Evolutionary conservation across 768 basidiomycete species (phyloP).

Genomic region (Cystobasidium onofrii): DNA sequence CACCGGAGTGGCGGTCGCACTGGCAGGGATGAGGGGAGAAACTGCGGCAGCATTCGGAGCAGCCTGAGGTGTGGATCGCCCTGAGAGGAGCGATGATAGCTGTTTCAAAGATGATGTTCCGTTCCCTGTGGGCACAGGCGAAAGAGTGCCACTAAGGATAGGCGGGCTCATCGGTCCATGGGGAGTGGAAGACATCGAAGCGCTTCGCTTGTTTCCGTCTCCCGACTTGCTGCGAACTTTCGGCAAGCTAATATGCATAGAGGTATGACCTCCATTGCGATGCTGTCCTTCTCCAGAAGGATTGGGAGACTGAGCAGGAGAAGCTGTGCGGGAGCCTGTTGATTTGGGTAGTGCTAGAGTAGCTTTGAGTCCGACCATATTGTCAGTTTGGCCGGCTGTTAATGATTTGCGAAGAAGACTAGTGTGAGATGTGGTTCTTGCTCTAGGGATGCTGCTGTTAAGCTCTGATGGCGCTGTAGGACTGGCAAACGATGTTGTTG

Average conservation of each 20-base stretch:
- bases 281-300: constrained; percentile 16
- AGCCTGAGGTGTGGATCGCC: background rate
- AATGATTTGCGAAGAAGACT: background rate
- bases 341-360: constrained; percentile 18
- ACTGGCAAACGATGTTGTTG: background rate
- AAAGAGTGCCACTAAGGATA: background rate
- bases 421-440: background rate
- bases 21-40: background rate
- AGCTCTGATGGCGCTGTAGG: background rate
- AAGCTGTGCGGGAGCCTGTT: background rate
- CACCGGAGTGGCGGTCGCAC: background rate
- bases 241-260: constrained; percentile 11
- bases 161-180: background rate
- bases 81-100: constrained; percentile 22
- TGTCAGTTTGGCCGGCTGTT: background rate
- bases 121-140: background rate
- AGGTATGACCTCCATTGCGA: background rate
- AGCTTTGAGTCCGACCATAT: constrained; percentile 27
- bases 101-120: background rate
- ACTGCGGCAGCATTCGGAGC: background rate
- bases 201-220: constrained; percentile 10
- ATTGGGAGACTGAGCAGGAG: background rate
- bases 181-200: background rate
- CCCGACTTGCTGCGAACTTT: background rate
- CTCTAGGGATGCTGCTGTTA: background rate